Evolutionary conservation across 2,329 filamentous ascomycete species (phyloP).

Genomic region (Ophiostoma australiae): DNA sequence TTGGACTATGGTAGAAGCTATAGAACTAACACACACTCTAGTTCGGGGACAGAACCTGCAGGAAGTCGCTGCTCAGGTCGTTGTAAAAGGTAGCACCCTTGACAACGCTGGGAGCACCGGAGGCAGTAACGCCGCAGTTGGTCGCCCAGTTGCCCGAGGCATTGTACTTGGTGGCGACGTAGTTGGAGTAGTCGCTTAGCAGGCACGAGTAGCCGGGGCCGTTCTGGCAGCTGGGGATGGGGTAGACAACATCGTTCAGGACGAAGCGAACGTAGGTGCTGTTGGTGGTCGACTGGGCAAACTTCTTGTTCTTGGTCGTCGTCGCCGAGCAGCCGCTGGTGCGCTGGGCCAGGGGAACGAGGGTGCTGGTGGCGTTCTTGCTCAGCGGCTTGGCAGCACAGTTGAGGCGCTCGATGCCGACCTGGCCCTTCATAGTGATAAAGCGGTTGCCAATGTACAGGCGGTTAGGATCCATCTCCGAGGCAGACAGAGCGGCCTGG

Average conservation of each 20-base stretch:
- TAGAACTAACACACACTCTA: neutral
- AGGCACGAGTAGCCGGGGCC: slow-evolving; percentile 53
- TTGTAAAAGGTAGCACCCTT: slow-evolving; percentile 49
- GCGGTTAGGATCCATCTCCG: slow-evolving; percentile 43
- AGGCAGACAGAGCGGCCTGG: slow-evolving; percentile 46
- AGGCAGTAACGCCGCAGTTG: slow-evolving; percentile 44
- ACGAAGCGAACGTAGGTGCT: slow-evolving; percentile 51
- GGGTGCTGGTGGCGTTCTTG: slow-evolving; percentile 19
- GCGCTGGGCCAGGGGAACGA: slow-evolving; percentile 21
- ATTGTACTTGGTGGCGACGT: slow-evolving; percentile 43
- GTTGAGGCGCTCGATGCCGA: slow-evolving; percentile 59
- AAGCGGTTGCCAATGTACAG: slow-evolving; percentile 54
- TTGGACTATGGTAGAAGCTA: neutral
- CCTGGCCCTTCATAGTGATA: slow-evolving; percentile 59
- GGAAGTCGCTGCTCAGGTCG: slow-evolving; percentile 39
- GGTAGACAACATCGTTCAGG: slow-evolving; percentile 60
- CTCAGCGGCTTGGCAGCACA: slow-evolving; percentile 37
- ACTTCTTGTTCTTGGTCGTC: slow-evolving; percentile 18
- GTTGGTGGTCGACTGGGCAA: slow-evolving; percentile 28
- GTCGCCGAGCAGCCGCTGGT: slow-evolving; percentile 16
- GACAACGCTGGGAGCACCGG: slow-evolving; percentile 39
- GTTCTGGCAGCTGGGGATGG: slow-evolving; percentile 49
- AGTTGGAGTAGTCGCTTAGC: slow-evolving; percentile 42
- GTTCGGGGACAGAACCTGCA: slow-evolving; percentile 29
- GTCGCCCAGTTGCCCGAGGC: slow-evolving; percentile 47